These are phyloP conservation scores for Aegilops umbellulata DNA, from an alignment of 176 grass and related monocot genomes.

Conservation along the genomic window DNA sequence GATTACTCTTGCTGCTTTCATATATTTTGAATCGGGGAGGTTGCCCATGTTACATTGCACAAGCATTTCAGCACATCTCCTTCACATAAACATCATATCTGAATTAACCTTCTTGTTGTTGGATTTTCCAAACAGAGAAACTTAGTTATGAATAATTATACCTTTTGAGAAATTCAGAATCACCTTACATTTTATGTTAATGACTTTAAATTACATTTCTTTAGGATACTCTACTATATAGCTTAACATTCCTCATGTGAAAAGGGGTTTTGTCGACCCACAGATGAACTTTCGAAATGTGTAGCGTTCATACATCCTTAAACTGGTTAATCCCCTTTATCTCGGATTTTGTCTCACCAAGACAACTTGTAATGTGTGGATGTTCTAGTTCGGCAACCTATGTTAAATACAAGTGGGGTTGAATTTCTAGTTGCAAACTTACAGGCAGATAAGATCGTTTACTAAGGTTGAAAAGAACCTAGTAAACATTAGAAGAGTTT, in stretches of 20 bases:
- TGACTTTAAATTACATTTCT: background rate
- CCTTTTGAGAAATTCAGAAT: background rate
- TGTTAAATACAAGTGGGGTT: background rate
- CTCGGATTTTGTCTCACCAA: background rate
- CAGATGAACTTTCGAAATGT: background rate
- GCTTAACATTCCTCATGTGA: background rate
- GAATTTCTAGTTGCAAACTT: background rate
- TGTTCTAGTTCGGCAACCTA: too few relatives aligned
- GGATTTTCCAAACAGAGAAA: background rate
- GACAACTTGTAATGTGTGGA: background rate
- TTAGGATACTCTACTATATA: background rate
- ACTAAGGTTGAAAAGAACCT: background rate
- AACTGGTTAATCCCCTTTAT: background rate
- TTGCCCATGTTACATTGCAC: background rate
- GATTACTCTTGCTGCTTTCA: background rate
- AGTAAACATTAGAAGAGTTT: background rate
- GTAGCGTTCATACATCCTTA: background rate
- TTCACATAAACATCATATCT: background rate
- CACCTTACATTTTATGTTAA: conserved; percentile 20
- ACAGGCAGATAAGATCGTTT: background rate
- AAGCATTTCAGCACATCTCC: background rate
- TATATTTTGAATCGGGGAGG: background rate
- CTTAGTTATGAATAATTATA: background rate
- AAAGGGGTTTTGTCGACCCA: background rate
- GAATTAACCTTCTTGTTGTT: background rate